Evolutionary conservation across 495 filamentous ascomycete genomes (phyloP).

Genomic region (Opeltia flavorubescens): DNA sequence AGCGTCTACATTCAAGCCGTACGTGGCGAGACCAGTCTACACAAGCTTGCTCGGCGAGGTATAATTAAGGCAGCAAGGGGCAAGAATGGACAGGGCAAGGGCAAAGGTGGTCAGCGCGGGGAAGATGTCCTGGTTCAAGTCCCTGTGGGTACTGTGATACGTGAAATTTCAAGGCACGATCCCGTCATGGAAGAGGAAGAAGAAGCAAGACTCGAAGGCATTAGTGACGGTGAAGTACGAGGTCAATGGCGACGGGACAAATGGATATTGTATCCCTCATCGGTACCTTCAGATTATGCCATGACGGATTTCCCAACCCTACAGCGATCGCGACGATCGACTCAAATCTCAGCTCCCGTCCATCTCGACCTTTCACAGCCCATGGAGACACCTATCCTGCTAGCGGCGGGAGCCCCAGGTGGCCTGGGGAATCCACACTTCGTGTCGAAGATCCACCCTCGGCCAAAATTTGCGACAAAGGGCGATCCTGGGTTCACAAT

Average conservation of each 20-base stretch:
- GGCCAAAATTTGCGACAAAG: constrained; percentile 77
- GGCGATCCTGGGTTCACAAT: constrained; percentile 68
- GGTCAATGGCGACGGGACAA: constrained; percentile 40
- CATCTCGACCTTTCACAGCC: constrained; percentile 68
- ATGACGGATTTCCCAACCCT: constrained; percentile 44
- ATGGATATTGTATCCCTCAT: constrained; percentile 74
- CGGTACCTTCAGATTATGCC: constrained; percentile 51
- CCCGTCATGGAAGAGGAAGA: constrained; percentile 52
- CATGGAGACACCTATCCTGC: constrained; percentile 70
- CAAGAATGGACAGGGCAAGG: constrained; percentile 74
- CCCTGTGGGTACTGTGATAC: constrained; percentile 81
- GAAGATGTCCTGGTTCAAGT: constrained; percentile 80
- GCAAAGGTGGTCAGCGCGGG: constrained; percentile 63
- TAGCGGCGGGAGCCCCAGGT: constrained; percentile 79
- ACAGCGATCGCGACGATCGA: constrained; percentile 37
- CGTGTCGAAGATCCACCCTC: constrained; percentile 46
- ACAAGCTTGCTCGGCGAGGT: constrained; percentile 73
- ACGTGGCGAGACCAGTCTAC: constrained; percentile 74
- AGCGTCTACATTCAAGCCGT: constrained; percentile 91
- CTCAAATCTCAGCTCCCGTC: constrained; percentile 58
- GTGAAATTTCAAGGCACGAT: constrained; percentile 66
- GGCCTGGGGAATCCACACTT: constrained; percentile 93
- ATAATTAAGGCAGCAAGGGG: constrained; percentile 66
- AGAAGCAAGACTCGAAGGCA: constrained; percentile 19
- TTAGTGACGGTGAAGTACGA: constrained; percentile 5